Base-by-base conservation (phyloP, 83 land plant genomes). In the Picea abies region DNA sequence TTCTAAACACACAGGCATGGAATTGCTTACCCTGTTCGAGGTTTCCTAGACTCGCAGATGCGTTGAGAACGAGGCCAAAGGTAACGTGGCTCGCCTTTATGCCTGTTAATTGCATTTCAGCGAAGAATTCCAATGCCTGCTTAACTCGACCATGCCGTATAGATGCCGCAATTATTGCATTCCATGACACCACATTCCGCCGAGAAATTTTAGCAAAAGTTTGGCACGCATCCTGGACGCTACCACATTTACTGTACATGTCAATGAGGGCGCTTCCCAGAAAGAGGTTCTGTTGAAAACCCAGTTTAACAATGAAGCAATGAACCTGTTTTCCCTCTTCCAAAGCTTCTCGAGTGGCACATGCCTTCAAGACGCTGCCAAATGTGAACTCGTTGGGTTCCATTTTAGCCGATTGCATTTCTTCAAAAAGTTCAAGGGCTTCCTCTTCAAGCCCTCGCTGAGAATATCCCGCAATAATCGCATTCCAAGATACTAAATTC, bases 401-500 rank as follows among this genome's bases (percentile, higher is more conserved):
- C 52, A 49, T 49, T 49, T 49, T 49, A 49, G 52, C 10, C 52
- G 6, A 63, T 63, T 63, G 19, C 93, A 88, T 86, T 58, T 72
- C 64, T 15, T 79, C 83, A 76, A 88, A 91, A 78, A 84, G 82
- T 26, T 66, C 14, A 3, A 91, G 60, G 3, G 91, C 85, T 60
- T 88, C 87, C 25, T 79, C 68, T 22, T 26, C 84, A 37, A 80
- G 16, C 0, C 87, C 89, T 14, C 56, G 17, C 81, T 88, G 91
- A 61, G 87, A 80, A 35, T 84, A 86, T 71, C 85, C 76, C 29
- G 86, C 65, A 5, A 91, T 85, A 66, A 91, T 84, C 65, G 83
- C 85, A 81, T 89, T 91, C 90, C 90, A 88, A 5, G 87, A 84
- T 26, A 82, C 81, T 3, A 37, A 82, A 85, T 86, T 85, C 17